These are phyloP conservation scores for Camelina hispida DNA, from an alignment of 345 rosid genomes.

Conservation along the genomic window DNA sequence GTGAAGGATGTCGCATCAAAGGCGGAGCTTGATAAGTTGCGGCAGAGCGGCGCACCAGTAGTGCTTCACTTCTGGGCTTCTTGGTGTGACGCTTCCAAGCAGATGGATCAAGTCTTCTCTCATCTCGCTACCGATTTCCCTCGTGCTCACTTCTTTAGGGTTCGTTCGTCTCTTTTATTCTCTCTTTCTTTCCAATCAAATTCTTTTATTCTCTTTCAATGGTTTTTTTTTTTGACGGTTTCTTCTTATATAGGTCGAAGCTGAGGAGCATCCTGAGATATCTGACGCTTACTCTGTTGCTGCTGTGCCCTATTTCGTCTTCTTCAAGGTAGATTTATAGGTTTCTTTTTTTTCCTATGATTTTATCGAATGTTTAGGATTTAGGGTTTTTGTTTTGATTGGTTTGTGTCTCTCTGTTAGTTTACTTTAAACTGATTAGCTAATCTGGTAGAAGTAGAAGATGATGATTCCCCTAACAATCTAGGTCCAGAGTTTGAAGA, in stretches of 20 bases:
- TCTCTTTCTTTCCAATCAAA: not conserved
- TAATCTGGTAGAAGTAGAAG: conserved; percentile 9
- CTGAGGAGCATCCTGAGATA: conserved; percentile 93
- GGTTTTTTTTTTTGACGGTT: not conserved
- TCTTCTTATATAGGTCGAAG: conserved; percentile 71
- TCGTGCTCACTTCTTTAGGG: conserved; percentile 76
- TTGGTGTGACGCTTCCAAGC: conserved; percentile 99
- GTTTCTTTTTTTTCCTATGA: not conserved
- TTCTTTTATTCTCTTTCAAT: not conserved
- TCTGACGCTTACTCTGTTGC: conserved; percentile 84
- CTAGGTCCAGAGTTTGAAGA: not conserved
- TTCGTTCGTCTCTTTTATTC: conserved; percentile 30
- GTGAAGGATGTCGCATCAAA: conserved; percentile 87
- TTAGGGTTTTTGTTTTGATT: conserved; percentile 24
- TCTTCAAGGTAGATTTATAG: conserved; percentile 66
- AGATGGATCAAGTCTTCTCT: conserved; percentile 95
- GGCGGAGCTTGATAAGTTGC: conserved; percentile 70
- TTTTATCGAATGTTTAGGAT: not conserved
- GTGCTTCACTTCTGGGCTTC: conserved; percentile 95
- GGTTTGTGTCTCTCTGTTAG: conserved; percentile 1
- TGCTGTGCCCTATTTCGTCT: conserved; percentile 87
- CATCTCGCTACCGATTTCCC: conserved; percentile 96
- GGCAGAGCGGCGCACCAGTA: conserved; percentile 58
- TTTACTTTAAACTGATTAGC: not conserved
- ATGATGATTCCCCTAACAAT: not conserved